Evolutionary conservation across 2,329 filamentous ascomycete species (phyloP), one percentile per base, ranked within the genome.

Genomic region (Laburnicola sp.): DNA sequence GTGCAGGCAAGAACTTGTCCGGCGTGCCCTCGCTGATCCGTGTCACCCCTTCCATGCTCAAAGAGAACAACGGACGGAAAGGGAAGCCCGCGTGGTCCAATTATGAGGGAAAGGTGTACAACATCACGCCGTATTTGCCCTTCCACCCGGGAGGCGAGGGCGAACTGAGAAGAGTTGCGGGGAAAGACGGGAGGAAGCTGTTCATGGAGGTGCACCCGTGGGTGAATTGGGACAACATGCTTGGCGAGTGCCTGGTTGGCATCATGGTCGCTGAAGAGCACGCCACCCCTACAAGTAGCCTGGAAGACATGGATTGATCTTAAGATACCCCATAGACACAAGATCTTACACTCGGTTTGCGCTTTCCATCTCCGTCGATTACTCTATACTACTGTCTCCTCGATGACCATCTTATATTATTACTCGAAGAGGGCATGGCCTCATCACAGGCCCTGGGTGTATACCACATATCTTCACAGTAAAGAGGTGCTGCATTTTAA

Each of bases 101-200:
- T 1, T 86, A 96, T 54, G 87, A 90, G 53, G 92, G 93, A 1
- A 88, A 89, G 65, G 93, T 97, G 26, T 99, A 97, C 75, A 97
- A 97, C 66, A 86, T 99, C 51, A 87, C 87, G 0, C 91, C 93
- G 0, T 99, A 97, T 69, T 70, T 91, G 31, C 86, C 88, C 1
- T 99, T 91, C 69, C 94, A 99, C 71, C 94, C 94, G 0, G 94
- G 94, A 22, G 94, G 89, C 6, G 83, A 87, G 62, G 84, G 85
- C 3, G 89, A 95, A 74, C 72, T 94, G 63, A 92, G 86, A 75
- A 93, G 97, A 65, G 87, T 80, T 28, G 81, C 76, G 0, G 89
- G 85, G 59, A 91, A 89, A 70, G 86, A 96, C 62, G 83, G 81
- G 1, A 80, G 74, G 25, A 81, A 81, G 70, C 62, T 86, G 60